Evolutionary conservation across 345 rosid species (phyloP), one percentile per base, ranked within the genome.

Genomic region (Trapa bicornis): DNA sequence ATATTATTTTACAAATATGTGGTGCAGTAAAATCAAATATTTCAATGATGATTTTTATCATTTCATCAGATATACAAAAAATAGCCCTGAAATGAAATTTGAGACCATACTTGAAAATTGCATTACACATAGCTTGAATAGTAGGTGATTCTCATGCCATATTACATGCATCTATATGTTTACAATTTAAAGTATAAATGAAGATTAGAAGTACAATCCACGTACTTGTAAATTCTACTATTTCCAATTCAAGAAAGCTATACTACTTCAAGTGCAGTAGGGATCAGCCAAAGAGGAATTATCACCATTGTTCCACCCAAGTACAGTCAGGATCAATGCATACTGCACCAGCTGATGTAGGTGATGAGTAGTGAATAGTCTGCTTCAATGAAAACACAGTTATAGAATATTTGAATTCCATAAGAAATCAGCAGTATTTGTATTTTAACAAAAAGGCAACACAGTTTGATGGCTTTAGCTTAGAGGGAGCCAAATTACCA

Each of bases 271-370:
- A 58, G 15, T 35, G 10, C 38, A 32, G 63, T 12, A 8, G 14
- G 16, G 16, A 65, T n/a, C 17, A 72, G 35, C 33, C 47, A 29
- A 12, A 65, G 65, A 48, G 63, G 66, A 65, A 38, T 12, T 64
- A 62, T 67, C 76, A 93, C 98, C 97, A 90, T 85, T 90, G 97
- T 75, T 90, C 94, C 67, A 93, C 89, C 98, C 98, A 90, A 69
- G 84, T 70, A 74, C 96, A 93, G 76, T 73, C 78, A 47, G 82
- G 88, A 83, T 81, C 97, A 74, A 90, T 83, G 78, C 96, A 88
- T 73, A 80, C 84, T 5, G 96, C 97, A 68, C 94, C 97, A 62
- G 97, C 98, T 67, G 97, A 93, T 66, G 86, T 80, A 13, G 86
- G 86, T 14, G 96, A 85, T 0, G 91, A 85, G 76, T 82, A 93